Evolutionary conservation across 495 filamentous ascomycete genomes (phyloP).

Genomic region (Aspergillus sparsus): DNA sequence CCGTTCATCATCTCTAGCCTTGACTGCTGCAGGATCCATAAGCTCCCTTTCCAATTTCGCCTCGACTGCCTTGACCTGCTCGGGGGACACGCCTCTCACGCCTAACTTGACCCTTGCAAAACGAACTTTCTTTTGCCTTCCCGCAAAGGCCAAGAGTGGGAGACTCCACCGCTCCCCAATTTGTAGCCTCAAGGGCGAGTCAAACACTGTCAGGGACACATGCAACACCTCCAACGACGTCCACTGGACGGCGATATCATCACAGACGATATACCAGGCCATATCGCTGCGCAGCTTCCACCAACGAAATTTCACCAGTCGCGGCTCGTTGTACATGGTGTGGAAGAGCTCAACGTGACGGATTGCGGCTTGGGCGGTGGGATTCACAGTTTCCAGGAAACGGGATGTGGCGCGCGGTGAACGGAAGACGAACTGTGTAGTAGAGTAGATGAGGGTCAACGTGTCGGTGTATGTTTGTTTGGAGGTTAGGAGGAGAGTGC

Average conservation of each 20-base stretch:
- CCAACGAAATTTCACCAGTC: constrained; percentile 9
- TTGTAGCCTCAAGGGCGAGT: constrained; percentile 25
- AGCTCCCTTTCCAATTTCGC: constrained; percentile 22
- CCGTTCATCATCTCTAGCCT: constrained; percentile 23
- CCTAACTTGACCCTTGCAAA: constrained; percentile 18
- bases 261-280: constrained; percentile 23
- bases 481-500: constrained; percentile 21
- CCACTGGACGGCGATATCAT: constrained; percentile 15
- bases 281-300: constrained; percentile 28
- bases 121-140: constrained; percentile 7
- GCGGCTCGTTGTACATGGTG: constrained; percentile 33
- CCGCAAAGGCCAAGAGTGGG: constrained; percentile 22
- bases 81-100: constrained; percentile 12
- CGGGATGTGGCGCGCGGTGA: constrained; percentile 17
- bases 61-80: constrained; percentile 13
- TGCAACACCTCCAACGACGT: constrained; percentile 22
- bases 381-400: constrained; percentile 19
- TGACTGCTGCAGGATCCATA: constrained; percentile 20
- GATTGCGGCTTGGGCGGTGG: constrained; percentile 20
- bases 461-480: constrained; percentile 23
- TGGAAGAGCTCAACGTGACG: constrained; percentile 28
- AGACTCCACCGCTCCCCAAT: constrained; percentile 27
- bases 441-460: constrained; percentile 24
- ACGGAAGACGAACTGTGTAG: constrained; percentile 29
- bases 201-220: constrained; percentile 20